These are phyloP conservation scores for Apiospora arundinis DNA, from an alignment of 2,329 filamentous ascomycete genomes.

Conservation along the genomic window DNA sequence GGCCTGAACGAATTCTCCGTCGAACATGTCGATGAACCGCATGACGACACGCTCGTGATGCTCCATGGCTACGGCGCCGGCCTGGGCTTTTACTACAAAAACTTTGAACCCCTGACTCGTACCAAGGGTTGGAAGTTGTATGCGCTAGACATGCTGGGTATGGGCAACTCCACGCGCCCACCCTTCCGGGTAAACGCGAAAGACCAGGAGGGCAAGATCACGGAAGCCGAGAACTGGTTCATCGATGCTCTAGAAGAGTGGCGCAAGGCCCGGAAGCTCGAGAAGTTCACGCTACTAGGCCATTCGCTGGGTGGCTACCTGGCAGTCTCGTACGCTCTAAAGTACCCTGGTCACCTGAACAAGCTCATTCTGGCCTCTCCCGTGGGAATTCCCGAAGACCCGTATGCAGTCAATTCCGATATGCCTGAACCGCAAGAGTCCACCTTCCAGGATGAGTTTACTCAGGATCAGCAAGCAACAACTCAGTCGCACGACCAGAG, in stretches of 20 bases:
- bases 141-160: conserved; percentile 92
- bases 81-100: conserved; percentile 97
- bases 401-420: conserved; percentile 81
- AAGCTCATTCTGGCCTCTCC: conserved; percentile 96
- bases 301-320: conserved; percentile 96
- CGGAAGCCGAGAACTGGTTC: conserved; percentile 94
- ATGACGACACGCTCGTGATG: conserved; percentile 90
- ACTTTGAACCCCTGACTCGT: conserved; percentile 87
- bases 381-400: conserved; percentile 93
- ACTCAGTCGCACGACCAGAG: conserved; percentile 36
- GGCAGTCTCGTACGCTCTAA: conserved; percentile 91
- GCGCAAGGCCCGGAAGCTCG: conserved; percentile 86
- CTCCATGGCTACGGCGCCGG: conserved; percentile 96
- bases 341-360: conserved; percentile 93
- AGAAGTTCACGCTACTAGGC: conserved; percentile 90
- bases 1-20: conserved; percentile 93
- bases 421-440: conserved; percentile 80
- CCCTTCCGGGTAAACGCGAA: conserved; percentile 86
- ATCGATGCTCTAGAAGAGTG: conserved; percentile 96
- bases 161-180: conserved; percentile 87
- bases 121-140: conserved; percentile 85
- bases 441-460: conserved; percentile 78
- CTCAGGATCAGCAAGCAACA: conserved; percentile 68
- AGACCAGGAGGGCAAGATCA: conserved; percentile 78
- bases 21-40: conserved; percentile 78